These are phyloP conservation scores for Colletotrichum orchidophilum DNA, from an alignment of 2,329 filamentous ascomycete species.

Conservation along the genomic window DNA sequence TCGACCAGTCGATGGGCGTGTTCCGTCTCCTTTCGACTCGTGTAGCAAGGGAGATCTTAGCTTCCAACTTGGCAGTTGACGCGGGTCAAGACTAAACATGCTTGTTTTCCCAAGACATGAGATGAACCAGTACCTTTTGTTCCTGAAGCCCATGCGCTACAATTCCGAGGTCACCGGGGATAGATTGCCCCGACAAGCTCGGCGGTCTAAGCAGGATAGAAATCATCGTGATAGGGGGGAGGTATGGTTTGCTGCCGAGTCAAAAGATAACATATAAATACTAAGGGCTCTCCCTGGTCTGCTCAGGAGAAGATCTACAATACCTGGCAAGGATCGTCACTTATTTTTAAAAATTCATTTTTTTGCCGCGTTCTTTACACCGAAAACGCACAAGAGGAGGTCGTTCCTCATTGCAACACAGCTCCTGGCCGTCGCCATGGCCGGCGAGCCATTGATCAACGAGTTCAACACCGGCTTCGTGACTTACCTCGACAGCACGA, in stretches of 20 bases:
- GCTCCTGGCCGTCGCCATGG: slow-evolving; percentile 40
- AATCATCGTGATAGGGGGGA: slow-evolving; percentile 8
- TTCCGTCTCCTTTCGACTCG: slow-evolving; percentile 1
- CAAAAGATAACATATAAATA: slow-evolving; percentile 3
- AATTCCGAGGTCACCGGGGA: slow-evolving; percentile 20
- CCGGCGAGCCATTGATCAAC: slow-evolving; percentile 44
- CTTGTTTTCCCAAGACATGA: not conserved
- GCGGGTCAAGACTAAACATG: not conserved
- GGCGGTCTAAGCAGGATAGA: slow-evolving; percentile 1
- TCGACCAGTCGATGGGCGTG: not conserved
- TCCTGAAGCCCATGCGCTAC: slow-evolving; percentile 1
- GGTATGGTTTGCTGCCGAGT: not conserved
- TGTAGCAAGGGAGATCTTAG: not conserved
- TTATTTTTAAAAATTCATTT: not conserved
- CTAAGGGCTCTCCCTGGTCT: not conserved
- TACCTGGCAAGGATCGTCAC: slow-evolving; percentile 13
- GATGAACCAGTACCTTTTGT: slow-evolving; percentile 19
- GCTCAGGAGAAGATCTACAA: no score
- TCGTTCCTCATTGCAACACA: slow-evolving; percentile 19
- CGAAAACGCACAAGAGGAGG: not conserved
- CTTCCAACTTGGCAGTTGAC: slow-evolving; percentile 7
- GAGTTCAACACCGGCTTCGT: slow-evolving; percentile 48
- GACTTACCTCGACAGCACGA: slow-evolving; percentile 38
- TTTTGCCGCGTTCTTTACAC: not conserved
- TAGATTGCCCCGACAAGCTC: slow-evolving; percentile 14